Percentiles rank a stretch among this genome's conserved stretches.
phyloP scores from a whole-genome alignment of 2,329 filamentous ascomycete genomes.

The Penicillium sp. region DNA sequence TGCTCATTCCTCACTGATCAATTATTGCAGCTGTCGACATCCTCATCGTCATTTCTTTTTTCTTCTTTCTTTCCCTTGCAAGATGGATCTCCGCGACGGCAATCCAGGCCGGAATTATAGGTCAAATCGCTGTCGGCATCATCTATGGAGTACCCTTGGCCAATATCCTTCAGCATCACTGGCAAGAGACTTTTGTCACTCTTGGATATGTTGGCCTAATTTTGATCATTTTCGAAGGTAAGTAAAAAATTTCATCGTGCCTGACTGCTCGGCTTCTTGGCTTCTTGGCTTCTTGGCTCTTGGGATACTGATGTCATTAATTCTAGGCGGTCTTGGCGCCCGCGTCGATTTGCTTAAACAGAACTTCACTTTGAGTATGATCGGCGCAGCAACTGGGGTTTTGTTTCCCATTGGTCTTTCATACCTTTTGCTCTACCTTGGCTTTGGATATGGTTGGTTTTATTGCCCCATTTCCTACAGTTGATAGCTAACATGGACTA shows the following conservation, averaged over 20 bases:
- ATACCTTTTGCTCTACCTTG: constrained; percentile 46
- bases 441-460: constrained; percentile 43
- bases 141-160: constrained; percentile 49
- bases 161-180: constrained; percentile 45
- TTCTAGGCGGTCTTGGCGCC: constrained; percentile 46
- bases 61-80: constrained; percentile 45
- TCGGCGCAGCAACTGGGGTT: constrained; percentile 48
- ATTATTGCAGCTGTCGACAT: constrained; percentile 38
- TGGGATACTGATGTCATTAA: constrained; percentile 8
- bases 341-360: constrained; percentile 49
- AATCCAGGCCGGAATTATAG: constrained; percentile 49
- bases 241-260: not conserved
- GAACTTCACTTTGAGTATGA: constrained; percentile 46
- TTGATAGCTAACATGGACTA: constrained; percentile 18
- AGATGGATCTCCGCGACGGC: constrained; percentile 45
- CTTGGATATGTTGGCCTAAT: constrained; percentile 52
- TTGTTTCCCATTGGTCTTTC: constrained; percentile 49
- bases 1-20: constrained; percentile 8
- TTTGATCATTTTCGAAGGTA: constrained; percentile 51
- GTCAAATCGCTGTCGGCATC: constrained; percentile 50
- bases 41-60: constrained; percentile 47
- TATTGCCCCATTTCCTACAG: too few species aligned
- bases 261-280: not conserved
- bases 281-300: not conserved
- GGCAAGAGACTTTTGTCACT: constrained; percentile 50